phyloP scores from a whole-genome alignment of 176 grass and related monocot species.

The Coix lacrymajobi region DNA sequence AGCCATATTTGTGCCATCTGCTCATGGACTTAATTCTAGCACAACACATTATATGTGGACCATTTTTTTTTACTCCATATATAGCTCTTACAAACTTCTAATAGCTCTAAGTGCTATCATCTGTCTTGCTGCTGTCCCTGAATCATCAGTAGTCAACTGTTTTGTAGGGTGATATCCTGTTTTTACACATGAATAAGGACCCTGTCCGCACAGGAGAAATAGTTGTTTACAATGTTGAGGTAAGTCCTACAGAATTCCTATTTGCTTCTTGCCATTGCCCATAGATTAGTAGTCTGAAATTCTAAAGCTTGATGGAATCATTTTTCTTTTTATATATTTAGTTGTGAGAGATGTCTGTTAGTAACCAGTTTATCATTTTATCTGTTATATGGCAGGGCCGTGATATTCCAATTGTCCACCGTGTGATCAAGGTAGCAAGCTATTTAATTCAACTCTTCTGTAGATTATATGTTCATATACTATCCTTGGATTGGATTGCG shows the following conservation, averaged over 20 bases:
- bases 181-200: constrained; percentile 54
- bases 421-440: constrained; percentile 73
- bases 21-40: background rate
- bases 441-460: background rate
- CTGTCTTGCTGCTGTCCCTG: background rate
- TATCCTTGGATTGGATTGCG: background rate
- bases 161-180: constrained; percentile 69
- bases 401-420: constrained; percentile 88
- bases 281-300: background rate
- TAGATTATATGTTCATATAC: background rate
- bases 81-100: background rate
- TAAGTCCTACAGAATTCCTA: constrained; percentile 22
- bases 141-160: background rate
- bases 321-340: background rate
- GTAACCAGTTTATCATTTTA: constrained; percentile 3
- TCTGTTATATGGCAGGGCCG: constrained; percentile 49
- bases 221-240: constrained; percentile 61
- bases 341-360: background rate
- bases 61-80: background rate
- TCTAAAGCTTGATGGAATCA: background rate
- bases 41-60: background rate
- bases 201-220: constrained; percentile 62
- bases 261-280: background rate
- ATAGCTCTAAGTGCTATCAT: background rate
- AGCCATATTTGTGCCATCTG: background rate